Evolutionary conservation across 495 filamentous ascomycete species (phyloP).

Genomic region (Podospora pseudopauciseta): DNA sequence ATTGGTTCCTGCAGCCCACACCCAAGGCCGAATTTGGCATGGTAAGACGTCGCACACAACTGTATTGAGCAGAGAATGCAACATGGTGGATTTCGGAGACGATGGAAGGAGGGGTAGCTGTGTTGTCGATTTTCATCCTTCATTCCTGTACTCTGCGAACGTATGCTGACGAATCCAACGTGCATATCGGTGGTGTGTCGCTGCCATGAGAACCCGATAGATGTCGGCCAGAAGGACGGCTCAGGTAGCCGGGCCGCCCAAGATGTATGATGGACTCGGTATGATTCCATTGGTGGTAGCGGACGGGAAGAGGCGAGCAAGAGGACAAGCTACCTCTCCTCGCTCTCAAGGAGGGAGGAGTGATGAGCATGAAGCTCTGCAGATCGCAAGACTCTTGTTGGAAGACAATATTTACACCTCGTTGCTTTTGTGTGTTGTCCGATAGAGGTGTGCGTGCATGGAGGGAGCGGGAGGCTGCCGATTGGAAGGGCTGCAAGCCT

Average conservation of each 20-base stretch:
- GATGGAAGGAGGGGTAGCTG: background rate
- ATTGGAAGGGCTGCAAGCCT: conserved; percentile 9
- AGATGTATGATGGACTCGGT: too few relatives aligned
- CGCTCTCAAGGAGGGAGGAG: too few relatives aligned
- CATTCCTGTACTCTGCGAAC: background rate
- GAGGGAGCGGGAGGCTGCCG: conserved; percentile 6
- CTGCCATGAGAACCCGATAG: background rate
- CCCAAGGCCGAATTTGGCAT: conserved; percentile 2
- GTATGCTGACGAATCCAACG: background rate
- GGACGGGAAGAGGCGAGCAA: conserved; percentile 1
- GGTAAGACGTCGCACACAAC: conserved; percentile 5
- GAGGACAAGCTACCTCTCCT: background rate
- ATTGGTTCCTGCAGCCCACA: conserved; percentile 5
- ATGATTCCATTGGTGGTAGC: background rate
- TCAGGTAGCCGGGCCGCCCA: background rate
- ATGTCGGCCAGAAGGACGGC: background rate
- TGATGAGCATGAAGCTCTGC: conserved; percentile 1
- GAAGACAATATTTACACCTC: background rate
- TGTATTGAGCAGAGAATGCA: conserved; percentile 4
- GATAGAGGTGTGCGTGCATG: background rate
- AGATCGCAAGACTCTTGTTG: background rate
- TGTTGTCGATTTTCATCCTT: background rate
- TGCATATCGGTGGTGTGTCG: background rate
- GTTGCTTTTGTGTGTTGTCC: background rate
- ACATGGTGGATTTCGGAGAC: background rate